Percentiles rank a stretch among this genome's conserved stretches.
phyloP scores from a whole-genome alignment of 768 basidiomycete species.

The Rhizopogon vesiculosus region DNA sequence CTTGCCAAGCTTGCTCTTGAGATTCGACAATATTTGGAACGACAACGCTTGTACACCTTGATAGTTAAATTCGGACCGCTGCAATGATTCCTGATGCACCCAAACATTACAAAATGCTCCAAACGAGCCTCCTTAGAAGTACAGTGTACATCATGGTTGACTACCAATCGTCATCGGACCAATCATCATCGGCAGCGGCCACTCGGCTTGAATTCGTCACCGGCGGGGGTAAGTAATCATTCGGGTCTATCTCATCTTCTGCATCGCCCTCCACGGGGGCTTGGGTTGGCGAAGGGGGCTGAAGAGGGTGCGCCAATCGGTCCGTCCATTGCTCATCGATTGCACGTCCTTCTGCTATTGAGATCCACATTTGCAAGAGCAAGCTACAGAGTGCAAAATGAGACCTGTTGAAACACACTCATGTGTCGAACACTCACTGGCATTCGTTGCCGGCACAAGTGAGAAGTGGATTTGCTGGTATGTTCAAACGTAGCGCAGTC shows the following conservation, averaged over 20 bases:
- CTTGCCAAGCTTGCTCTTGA: no score
- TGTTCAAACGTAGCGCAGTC: conserved; percentile 29
- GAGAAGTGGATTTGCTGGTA: conserved; percentile 27
- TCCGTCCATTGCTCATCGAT: conserved; percentile 41
- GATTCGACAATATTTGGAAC: no score
- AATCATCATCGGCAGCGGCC: conserved; percentile 14
- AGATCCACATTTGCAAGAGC: conserved; percentile 39
- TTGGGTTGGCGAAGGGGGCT: conserved; percentile 10
- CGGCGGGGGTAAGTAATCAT: conserved; percentile 12
- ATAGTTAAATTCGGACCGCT: no score
- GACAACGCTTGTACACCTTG: no score
- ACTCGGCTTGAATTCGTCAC: conserved; percentile 7
- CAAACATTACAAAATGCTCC: no score
- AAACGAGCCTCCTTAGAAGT: neutral
- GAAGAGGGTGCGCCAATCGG: conserved; percentile 11
- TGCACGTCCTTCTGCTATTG: conserved; percentile 39
- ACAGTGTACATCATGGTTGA: neutral
- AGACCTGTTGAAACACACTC: neutral
- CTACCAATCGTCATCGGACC: conserved; percentile 26
- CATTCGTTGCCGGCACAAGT: conserved; percentile 53
- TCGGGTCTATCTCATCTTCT: conserved; percentile 5
- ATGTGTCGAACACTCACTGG: conserved; percentile 28
- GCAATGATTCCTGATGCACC: no score
- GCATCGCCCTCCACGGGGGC: neutral
- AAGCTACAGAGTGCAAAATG: conserved; percentile 23